Conservation (phyloP, 768 basidiomycete species). For the Mycena galericulata region DNA sequence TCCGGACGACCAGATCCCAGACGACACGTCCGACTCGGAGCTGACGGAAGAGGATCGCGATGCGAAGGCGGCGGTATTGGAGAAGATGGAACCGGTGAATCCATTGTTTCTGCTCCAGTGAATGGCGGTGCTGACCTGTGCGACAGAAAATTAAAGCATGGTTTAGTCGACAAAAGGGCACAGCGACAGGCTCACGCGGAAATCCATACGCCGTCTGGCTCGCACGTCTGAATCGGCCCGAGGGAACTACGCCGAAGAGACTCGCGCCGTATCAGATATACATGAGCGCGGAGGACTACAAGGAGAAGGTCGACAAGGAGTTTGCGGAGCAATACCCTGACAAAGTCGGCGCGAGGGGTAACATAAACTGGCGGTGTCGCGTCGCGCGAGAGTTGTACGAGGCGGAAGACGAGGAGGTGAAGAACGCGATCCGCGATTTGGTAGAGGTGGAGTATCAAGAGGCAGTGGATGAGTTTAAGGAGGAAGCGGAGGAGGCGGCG, state of each 20-base stretch:
- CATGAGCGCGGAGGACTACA: background rate
- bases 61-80: background rate
- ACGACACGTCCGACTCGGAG: background rate
- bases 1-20: background rate
- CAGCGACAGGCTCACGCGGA: background rate
- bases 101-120: too few relatives aligned
- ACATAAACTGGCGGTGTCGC: background rate
- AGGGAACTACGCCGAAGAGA: background rate
- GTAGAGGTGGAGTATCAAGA: background rate
- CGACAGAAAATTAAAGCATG: background rate
- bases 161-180: background rate
- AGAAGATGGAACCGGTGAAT: background rate
- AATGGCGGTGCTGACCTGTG: background rate
- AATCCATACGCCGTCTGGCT: background rate
- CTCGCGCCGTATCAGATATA: background rate
- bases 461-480: background rate
- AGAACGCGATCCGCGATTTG: background rate
- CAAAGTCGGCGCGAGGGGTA: background rate
- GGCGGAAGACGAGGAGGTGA: background rate
- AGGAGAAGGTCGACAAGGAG: background rate
- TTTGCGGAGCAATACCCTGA: background rate
- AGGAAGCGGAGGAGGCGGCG: too few relatives aligned
- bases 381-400: background rate
- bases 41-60: background rate
- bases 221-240: background rate